Base-by-base conservation (phyloP, 345 rosid genomes). In the Triadica sebifera region DNA sequence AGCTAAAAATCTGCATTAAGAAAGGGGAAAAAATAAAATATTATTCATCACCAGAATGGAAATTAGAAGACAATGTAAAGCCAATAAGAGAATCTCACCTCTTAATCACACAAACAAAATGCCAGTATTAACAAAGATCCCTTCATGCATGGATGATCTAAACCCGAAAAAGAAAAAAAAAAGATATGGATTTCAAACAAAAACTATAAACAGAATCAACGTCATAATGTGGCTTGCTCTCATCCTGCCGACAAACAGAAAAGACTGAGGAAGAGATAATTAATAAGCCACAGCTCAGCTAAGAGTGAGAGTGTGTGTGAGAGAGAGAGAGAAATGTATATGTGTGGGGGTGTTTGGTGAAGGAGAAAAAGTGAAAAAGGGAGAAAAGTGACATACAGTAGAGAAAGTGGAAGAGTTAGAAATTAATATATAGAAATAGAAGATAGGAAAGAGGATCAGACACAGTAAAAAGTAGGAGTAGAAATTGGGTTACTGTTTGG, bases 321-420 rank as follows among this genome's bases (percentile, higher is more conserved):
- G n/a, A n/a, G n/a, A n/a, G n/a, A n/a, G n/a, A n/a, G 19, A 70
- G 12, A 17, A 52, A 19, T 12, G 71, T 62, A 68, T 37, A n/a
- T 17, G 61, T 20, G 22, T 10, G 22, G 8, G 46, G 67, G 84
- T 77, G 74, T 74, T 76, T 75, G 86, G 81, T 69, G 72, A 73
- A 73, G 69, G 39, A 64, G 82, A 73, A 74, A 77, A 78, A 20
- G 69, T 51, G 61, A 76, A 50, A 77, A 46, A n/a, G n/a, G n/a
- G 70, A 78, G 62, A 34, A 83, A 82, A 81, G 77, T 39, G 55
- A 61, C 0, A 75, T 39, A 62, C 29, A 38, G 66, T 71, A 67
- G 64, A 74, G 53, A 49, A 64, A 71, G 60, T 56, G 29, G 73
- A 75, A 68, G 69, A 12, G n/a, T n/a, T 25, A 29, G 15, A 29